Conservation (phyloP, 1,284 basidiomycete genomes). For the Kalmanozyma brasiliensis region DNA sequence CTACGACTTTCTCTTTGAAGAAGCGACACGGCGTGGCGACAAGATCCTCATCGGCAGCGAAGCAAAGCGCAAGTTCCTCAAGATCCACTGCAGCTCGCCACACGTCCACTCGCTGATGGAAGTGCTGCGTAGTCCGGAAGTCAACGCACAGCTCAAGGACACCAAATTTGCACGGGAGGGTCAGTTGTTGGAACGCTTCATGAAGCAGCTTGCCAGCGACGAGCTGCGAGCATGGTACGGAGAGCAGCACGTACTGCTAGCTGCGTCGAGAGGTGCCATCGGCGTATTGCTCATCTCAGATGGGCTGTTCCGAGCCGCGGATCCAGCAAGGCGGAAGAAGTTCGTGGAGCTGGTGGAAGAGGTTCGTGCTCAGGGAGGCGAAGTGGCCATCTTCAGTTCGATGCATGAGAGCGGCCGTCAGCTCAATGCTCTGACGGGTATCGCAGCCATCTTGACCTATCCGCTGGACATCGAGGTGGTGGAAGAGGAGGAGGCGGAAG, state of each 20-base stretch:
- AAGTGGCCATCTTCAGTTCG: constrained; percentile 94
- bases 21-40: constrained; percentile 76
- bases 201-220: constrained; percentile 90
- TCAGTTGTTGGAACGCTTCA: constrained; percentile 64
- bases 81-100: constrained; percentile 89
- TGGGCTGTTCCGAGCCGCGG: constrained; percentile 79
- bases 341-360: constrained; percentile 91
- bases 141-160: constrained; percentile 81
- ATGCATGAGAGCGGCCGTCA: constrained; percentile 95
- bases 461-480: constrained; percentile 88
- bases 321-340: constrained; percentile 70
- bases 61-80: constrained; percentile 84
- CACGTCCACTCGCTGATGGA: constrained; percentile 97
- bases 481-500: constrained; percentile 71
- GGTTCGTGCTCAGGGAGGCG: constrained; percentile 86
- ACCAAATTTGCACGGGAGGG: constrained; percentile 98
- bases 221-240: constrained; percentile 99
- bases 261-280: constrained; percentile 90
- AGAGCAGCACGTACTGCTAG: constrained; percentile 89
- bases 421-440: constrained; percentile 91
- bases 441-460: constrained; percentile 95
- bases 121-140: constrained; percentile 84
- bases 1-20: constrained; percentile 75
- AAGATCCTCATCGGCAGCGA: constrained; percentile 77
- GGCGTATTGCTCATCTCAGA: constrained; percentile 95